Evolutionary conservation across 2,329 filamentous ascomycete species (phyloP).

Genomic region (Botrytis medusae): DNA sequence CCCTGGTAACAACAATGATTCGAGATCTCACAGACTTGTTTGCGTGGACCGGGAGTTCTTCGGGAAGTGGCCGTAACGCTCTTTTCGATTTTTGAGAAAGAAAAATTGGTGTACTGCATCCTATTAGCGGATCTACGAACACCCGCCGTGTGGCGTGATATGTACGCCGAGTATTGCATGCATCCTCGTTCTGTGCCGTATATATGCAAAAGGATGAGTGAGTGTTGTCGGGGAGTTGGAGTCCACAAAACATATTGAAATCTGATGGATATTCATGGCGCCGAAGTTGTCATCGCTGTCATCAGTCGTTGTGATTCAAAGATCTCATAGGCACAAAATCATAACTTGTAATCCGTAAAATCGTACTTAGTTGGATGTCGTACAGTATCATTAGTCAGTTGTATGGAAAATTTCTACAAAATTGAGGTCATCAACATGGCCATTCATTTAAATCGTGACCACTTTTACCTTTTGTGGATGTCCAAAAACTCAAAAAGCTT

Average conservation of each 20-base stretch:
- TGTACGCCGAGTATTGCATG: slow-evolving; percentile 15
- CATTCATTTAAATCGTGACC: not conserved
- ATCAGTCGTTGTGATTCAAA: not conserved
- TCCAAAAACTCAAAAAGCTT: slow-evolving; percentile 5
- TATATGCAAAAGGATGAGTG: not conserved
- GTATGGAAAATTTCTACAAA: not conserved
- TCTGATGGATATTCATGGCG: not conserved
- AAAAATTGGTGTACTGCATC: slow-evolving; percentile 2
- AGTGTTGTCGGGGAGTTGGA: slow-evolving; percentile 3
- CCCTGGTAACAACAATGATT: not conserved
- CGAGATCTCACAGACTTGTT: not conserved
- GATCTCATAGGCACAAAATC: not conserved
- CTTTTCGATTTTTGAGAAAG: not conserved
- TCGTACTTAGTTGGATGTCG: not conserved
- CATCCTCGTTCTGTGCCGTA: not conserved
- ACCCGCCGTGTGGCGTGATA: slow-evolving; percentile 13
- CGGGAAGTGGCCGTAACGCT: not conserved
- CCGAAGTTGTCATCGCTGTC: not conserved
- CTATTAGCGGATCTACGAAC: slow-evolving; percentile 12
- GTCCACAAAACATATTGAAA: not conserved
- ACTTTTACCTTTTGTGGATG: not conserved
- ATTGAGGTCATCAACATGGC: slow-evolving; percentile 2
- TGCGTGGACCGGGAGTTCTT: not conserved
- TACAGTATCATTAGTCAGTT: not conserved
- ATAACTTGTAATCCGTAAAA: not conserved